phyloP scores from a whole-genome alignment of 768 basidiomycete genomes.

The Steccherinum ochraceum region DNA sequence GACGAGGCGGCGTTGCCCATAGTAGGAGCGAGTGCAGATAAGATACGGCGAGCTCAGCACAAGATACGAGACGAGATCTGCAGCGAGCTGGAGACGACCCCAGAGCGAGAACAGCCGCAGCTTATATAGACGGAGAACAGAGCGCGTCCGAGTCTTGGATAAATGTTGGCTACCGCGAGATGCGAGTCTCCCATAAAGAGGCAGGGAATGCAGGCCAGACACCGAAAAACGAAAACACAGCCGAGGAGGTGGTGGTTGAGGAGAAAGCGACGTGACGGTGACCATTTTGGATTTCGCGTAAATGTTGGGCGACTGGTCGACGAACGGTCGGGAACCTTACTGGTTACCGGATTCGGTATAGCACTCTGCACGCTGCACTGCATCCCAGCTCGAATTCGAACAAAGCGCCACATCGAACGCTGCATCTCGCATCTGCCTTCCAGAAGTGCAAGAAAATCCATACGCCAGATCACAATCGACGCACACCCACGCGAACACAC shows the following conservation, averaged over 20 bases:
- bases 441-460: too few species aligned
- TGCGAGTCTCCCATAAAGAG: background rate
- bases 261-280: conserved; percentile 2
- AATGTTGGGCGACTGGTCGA: background rate
- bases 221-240: background rate
- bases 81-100: background rate
- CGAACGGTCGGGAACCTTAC: conserved; percentile 2
- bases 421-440: too few species aligned
- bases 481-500: too few species aligned
- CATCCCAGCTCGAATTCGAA: conserved; percentile 1
- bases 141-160: conserved; percentile 5
- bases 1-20: background rate
- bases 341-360: conserved; percentile 4
- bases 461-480: too few species aligned
- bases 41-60: background rate
- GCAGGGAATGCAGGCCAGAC: background rate
- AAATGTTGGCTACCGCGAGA: background rate
- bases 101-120: too few species aligned
- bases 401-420: too few species aligned
- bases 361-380: too few species aligned
- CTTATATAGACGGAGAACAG: background rate
- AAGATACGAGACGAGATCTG: too few species aligned
- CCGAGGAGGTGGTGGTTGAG: conserved; percentile 1
- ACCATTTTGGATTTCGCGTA: background rate
- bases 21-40: too few species aligned